Base-by-base conservation (phyloP, 306 rosid genomes). In the Echinosophora koreensis region DNA sequence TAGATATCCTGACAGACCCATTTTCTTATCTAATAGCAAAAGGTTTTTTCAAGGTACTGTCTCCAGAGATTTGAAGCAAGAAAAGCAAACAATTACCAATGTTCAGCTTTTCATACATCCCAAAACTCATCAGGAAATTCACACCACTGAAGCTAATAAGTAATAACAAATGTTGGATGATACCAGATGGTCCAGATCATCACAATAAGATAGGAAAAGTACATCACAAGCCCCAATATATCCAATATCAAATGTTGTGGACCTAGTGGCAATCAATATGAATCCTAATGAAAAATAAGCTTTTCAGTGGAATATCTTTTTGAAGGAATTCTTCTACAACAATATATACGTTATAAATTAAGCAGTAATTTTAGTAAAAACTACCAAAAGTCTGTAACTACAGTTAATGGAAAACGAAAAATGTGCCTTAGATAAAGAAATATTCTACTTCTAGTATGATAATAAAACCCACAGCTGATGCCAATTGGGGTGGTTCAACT, bases 21-120 rank as follows among this genome's bases (percentile, higher is more conserved):
- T 35, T 66, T 66, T 66, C 18, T 55, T 37, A 78, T 28, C 69
- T 42, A 69, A 18, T 15, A 14, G 13, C 77, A 78, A 59, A 3
- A 47, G 51, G 57, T 27, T 16, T 41, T 49, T 35, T 18, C 42
- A 51, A 52, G n/a, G 66, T 47, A 54, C 8, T 47, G 80, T 65
- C 46, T 66, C 14, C 54, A 34, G 55, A 52, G 11, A 22, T 22
- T 28, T 18, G 6, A 52, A 49, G 12, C 65, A 30, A 28, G 12
- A 41, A 22, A 76, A 66, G 22, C 37, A 66, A 10, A 57, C 34
- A 77, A 42, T 44, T 28, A 56, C 44, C 11, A 42, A 66, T 14
- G 30, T 42, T 55, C 5, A 32, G 46, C 34, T 9, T 44, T 32
- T 59, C 60, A 58, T 3, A 73, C 42, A 52, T 38, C 54, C 55